Evolutionary conservation across 495 filamentous ascomycete species (phyloP).

Genomic region (Evernia prunastri): DNA sequence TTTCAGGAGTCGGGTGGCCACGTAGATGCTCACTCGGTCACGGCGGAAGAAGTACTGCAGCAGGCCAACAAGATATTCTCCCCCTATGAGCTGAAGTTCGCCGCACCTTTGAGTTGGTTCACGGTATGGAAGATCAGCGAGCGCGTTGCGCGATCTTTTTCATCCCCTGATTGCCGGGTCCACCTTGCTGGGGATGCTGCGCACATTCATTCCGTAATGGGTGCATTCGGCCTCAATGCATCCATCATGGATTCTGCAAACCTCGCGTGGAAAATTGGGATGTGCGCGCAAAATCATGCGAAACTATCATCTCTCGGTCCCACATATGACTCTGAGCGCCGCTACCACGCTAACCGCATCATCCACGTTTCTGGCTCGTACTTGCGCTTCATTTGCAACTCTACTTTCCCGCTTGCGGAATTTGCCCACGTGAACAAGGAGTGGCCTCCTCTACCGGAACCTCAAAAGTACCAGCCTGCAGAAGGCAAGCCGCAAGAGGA

Average conservation of each 20-base stretch:
- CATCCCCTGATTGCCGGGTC: slow-evolving; percentile 31
- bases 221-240: slow-evolving; percentile 38
- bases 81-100: slow-evolving; percentile 35
- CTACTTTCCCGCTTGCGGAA: slow-evolving; percentile 11
- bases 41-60: slow-evolving; percentile 32
- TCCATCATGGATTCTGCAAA: slow-evolving; percentile 37
- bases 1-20: slow-evolving; percentile 7
- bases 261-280: slow-evolving; percentile 37
- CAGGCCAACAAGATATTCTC: slow-evolving; percentile 35
- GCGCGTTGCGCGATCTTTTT: slow-evolving; percentile 35
- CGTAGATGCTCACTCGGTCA: slow-evolving; percentile 31
- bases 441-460: not conserved
- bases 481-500: not conserved
- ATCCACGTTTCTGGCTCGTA: slow-evolving; percentile 33
- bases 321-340: slow-evolving; percentile 34
- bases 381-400: slow-evolving; percentile 35
- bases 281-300: slow-evolving; percentile 25
- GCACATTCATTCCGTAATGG: slow-evolving; percentile 38
- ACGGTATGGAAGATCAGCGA: slow-evolving; percentile 39
- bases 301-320: slow-evolving; percentile 26
- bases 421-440: not conserved
- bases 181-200: slow-evolving; percentile 37
- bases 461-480: not conserved
- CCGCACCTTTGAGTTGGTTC: slow-evolving; percentile 34
- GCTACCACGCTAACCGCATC: slow-evolving; percentile 30